Evolutionary conservation across 257 asterid species (phyloP), one percentile per base, ranked within the genome.

Genomic region (Penstemon eatonii): DNA sequence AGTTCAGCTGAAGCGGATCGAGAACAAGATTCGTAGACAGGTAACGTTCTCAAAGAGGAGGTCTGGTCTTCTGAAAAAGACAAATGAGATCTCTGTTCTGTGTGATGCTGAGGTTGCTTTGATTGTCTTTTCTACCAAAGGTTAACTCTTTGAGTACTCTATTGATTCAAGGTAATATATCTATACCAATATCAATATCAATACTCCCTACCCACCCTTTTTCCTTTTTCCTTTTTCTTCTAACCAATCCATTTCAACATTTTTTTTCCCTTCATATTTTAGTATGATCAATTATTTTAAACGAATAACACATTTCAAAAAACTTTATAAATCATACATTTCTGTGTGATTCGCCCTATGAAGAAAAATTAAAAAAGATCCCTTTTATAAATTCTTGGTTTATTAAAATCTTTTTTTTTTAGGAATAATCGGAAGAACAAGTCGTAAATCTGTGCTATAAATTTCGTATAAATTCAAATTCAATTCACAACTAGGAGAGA

Each of bases 31-130:
- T 6, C 85, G 89, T 79, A 79, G 95, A 60, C 96, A 87, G 63
- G 96, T 87, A 5, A 89, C 96, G 18, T 86, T 89, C 75, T 87
- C 96, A 0, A 89, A 89, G 80, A 77, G 96, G 63, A 72, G 95
- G 59, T 76, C 83, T 10, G 96, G 96, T 4, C 67, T 89, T 63
- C 78, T 78, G 70, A 89, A 89, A 66, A 89, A 89, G 65, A 95
- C 96, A n/a, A 74, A 83, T 52, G 96, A 89, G 87, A 89, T 89
- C 88, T 89, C 96, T 0, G 86, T 86, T 12, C 18, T 89, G 6
- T 89, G 96, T 52, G 96, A 89, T 79, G 95, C 95, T 61, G 83
- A 89, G 0, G 90, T 89, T 66, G 95, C 89, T 57, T 67, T 89
- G 68, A 83, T 89, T 39, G 89, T 87, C 5, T 89, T 89, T 9